These are phyloP conservation scores for Pseudogymnoascus pannorum DNA, from an alignment of 2,329 filamentous ascomycete genomes.

Conservation along the genomic window DNA sequence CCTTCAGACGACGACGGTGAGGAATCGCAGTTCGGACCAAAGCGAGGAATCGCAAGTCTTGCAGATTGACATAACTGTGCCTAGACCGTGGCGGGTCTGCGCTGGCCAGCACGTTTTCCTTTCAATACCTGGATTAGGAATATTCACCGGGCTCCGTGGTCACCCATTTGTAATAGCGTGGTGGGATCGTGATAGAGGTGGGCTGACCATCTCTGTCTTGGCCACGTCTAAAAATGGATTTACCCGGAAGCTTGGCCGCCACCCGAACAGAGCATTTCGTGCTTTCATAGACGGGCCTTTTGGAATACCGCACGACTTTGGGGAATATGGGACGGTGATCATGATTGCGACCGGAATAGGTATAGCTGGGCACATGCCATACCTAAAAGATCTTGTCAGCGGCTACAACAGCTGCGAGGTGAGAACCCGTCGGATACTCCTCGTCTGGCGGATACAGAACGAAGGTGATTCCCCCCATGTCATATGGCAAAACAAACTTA, in stretches of 20 bases:
- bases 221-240: constrained; percentile 15
- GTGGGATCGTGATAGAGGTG: constrained; percentile 13
- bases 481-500: too few species aligned
- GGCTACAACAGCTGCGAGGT: constrained; percentile 18
- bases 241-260: constrained; percentile 10
- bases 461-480: too few species aligned
- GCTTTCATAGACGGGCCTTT: constrained; percentile 15
- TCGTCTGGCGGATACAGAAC: constrained; percentile 16
- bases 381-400: constrained; percentile 17
- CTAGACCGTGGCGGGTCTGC: constrained; percentile 13
- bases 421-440: constrained; percentile 12
- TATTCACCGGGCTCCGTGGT: constrained; percentile 10
- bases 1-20: not conserved
- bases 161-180: constrained; percentile 18
- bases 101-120: constrained; percentile 15
- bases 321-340: constrained; percentile 14
- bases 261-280: not conserved
- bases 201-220: constrained; percentile 14
- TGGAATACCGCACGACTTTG: constrained; percentile 10
- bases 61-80: constrained; percentile 13
- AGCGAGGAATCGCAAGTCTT: constrained; percentile 5
- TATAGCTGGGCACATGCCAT: constrained; percentile 16
- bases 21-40: too few species aligned
- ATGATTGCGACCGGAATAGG: constrained; percentile 17
- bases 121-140: constrained; percentile 13